Evolutionary conservation across 176 grass and related monocot species (phyloP).

Genomic region (Carex scoparia): DNA sequence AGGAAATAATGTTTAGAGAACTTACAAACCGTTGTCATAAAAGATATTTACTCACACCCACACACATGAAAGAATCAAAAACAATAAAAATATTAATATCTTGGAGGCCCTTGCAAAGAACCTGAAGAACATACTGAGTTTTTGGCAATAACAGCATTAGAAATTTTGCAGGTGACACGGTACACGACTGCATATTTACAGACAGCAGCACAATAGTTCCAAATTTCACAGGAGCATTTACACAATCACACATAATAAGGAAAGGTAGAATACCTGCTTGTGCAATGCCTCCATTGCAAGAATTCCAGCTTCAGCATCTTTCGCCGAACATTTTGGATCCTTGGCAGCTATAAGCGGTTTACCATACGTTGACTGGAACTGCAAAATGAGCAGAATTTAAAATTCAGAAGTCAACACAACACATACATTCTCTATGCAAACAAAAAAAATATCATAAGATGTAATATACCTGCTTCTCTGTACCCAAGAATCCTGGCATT

Average conservation of each 20-base stretch:
- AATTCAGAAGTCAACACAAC: conserved; percentile 7
- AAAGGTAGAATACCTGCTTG: conserved; percentile 62
- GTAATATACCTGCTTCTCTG: conserved; percentile 80
- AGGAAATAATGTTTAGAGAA: background rate
- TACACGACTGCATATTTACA: background rate
- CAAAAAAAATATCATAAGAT: background rate
- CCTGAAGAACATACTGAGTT: background rate
- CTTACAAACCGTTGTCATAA: background rate
- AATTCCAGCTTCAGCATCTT: conserved; percentile 96
- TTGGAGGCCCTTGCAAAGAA: background rate
- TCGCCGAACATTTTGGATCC: conserved; percentile 98
- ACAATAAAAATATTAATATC: background rate
- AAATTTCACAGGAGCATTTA: background rate
- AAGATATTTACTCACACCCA: background rate
- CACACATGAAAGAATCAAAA: background rate
- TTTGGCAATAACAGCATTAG: background rate
- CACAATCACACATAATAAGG: background rate
- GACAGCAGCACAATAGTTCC: background rate
- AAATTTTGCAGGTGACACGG: background rate
- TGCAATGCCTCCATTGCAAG: conserved; percentile 99
- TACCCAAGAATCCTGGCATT: conserved; percentile 99
- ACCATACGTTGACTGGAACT: conserved; percentile 97
- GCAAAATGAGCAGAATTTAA: conserved; percentile 21
- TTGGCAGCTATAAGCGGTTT: conserved; percentile 89
- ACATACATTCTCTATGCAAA: conserved; percentile 1